Evolutionary conservation across 345 rosid genomes (phyloP).

Genomic region (Mercurialis annua): DNA sequence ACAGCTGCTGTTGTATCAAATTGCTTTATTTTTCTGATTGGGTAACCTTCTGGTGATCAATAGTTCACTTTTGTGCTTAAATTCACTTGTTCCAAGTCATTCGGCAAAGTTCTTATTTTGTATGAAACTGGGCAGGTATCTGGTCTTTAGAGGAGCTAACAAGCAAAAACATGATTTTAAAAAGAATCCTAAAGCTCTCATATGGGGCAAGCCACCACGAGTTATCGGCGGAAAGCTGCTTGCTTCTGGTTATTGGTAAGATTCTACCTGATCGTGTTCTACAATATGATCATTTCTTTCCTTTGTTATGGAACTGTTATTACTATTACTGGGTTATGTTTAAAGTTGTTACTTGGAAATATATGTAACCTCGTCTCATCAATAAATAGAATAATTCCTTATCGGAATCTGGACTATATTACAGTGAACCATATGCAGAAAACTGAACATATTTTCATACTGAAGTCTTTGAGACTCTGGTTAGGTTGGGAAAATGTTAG

Average conservation of each 20-base stretch:
- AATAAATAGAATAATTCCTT: conserved; percentile 3
- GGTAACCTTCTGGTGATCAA: conserved; percentile 44
- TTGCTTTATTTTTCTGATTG: conserved; percentile 63
- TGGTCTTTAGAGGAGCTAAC: conserved; percentile 89
- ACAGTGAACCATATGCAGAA: not conserved
- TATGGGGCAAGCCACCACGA: conserved; percentile 85
- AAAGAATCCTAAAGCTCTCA: conserved; percentile 69
- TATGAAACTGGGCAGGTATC: conserved; percentile 44
- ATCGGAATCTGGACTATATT: conserved; percentile 1
- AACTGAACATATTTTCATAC: not conserved
- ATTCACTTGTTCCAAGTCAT: not conserved
- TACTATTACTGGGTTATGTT: not conserved
- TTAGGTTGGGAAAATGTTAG: too few species aligned
- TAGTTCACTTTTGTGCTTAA: conserved; percentile 5
- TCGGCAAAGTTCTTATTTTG: conserved; percentile 1
- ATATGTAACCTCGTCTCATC: not conserved
- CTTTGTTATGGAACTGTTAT: not conserved
- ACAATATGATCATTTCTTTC: not conserved
- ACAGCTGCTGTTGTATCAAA: conserved; percentile 50
- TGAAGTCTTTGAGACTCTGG: not conserved
- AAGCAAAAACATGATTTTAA: conserved; percentile 89
- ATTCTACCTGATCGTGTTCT: not conserved
- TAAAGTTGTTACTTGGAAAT: not conserved
- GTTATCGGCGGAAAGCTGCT: conserved; percentile 86
- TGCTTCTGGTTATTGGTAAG: conserved; percentile 94